Evolutionary conservation across 495 filamentous ascomycete genomes (phyloP).

Genomic region (Penicillium paradoxum): DNA sequence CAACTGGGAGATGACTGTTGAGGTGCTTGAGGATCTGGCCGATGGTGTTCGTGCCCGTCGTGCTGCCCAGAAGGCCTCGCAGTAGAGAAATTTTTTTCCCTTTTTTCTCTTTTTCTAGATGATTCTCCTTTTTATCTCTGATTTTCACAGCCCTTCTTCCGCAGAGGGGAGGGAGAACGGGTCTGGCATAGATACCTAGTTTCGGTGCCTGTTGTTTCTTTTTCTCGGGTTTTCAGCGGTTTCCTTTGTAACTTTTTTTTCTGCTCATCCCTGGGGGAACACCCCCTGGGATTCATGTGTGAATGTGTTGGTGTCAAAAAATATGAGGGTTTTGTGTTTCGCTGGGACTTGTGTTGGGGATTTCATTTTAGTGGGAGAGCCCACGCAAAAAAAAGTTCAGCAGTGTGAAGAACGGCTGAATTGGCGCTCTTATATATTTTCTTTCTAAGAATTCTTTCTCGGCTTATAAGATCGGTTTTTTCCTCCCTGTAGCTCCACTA

Average conservation of each 20-base stretch:
- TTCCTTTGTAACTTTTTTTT: constrained; percentile 7
- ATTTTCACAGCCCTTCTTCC: background rate
- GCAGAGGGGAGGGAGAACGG: background rate
- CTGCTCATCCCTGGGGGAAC: background rate
- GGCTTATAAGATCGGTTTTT: background rate
- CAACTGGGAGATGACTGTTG: constrained; percentile 83
- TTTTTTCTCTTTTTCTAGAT: background rate
- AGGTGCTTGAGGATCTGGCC: constrained; percentile 81
- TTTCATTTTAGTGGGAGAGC: background rate
- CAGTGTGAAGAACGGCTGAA: background rate
- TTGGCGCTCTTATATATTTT: background rate
- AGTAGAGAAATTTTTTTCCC: constrained; percentile 17
- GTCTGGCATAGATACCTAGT: constrained; percentile 16
- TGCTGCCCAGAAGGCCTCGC: constrained; percentile 24
- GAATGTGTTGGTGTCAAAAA: constrained; percentile 7
- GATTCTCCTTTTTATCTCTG: constrained; percentile 3
- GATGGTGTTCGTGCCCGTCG: constrained; percentile 76
- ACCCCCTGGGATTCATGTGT: constrained; percentile 1
- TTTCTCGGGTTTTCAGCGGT: constrained; percentile 9
- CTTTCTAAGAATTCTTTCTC: background rate
- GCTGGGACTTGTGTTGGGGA: background rate
- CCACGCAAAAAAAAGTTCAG: background rate
- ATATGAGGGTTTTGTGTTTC: constrained; percentile 1
- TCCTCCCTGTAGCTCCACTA: constrained; percentile 2
- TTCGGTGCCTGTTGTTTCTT: constrained; percentile 11